Evolutionary conservation across 2,329 filamentous ascomycete genomes (phyloP), one percentile per base, ranked within the genome.

Genomic region (Dactylellina sp.): DNA sequence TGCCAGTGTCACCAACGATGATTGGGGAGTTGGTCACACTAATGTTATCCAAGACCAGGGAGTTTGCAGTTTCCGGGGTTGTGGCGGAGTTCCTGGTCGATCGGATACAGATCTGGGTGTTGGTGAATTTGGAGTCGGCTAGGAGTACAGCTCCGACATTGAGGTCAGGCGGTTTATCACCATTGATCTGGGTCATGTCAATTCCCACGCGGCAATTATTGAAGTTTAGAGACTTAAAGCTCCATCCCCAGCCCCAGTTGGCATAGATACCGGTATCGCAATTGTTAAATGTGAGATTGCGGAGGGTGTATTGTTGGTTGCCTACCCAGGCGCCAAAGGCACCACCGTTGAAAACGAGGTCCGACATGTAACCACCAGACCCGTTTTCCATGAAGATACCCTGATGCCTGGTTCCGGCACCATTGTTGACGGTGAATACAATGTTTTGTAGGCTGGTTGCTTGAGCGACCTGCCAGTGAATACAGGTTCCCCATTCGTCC

Each of bases 181-280:
- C 37, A 6, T 56, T 37, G 14, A 9, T 7, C 4, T 46, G 20
- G 1, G 22, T 87, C 88, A 96, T 92, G 81, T 96, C 90, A 75
- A 96, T 83, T 61, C 91, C 92, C 39, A 93, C 82, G n/a, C 84
- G 82, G 80, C 89, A 91, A 80, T 89, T 88, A 80, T 91, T 88
- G 81, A 96, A 91, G 52, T 82, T 86, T 40, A 96, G 77, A 32
- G 87, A 90, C 80, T 94, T 92, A 35, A 68, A 52, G 18, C 89
- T 88, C 89, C 91, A 96, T 12, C 88, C 84, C 92, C 70, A 74
- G 95, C 83, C 94, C 91, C 92, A 96, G 84, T 92, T 92, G 88
- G 95, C 90, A 83, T 87, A 92, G 76, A 96, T 88, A 75, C 91
- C 92, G 1, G 91, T 95, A 79, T 91, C 86, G 83, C 91, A 94